Percentiles rank a stretch among this genome's conserved stretches.
Evolutionary conservation across 78 protist genomes (phyloP).

Genomic region (Dictyostelium purpureum): DNA sequence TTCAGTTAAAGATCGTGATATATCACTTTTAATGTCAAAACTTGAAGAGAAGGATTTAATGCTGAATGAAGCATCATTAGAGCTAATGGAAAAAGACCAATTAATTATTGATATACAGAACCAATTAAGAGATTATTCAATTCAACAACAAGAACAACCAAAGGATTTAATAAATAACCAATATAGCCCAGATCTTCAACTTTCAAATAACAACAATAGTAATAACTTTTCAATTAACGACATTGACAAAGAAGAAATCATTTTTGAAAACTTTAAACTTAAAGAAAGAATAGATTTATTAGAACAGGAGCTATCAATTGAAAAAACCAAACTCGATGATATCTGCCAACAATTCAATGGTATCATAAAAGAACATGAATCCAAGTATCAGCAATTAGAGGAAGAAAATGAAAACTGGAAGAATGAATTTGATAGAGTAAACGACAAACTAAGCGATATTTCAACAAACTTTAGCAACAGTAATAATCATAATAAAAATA

Average conservation of each 20-base stretch:
- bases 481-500: not conserved
- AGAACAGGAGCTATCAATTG: not conserved
- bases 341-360: not conserved
- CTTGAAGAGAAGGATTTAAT: no score
- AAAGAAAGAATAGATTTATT: not conserved
- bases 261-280: not conserved
- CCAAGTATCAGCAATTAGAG: not conserved
- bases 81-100: conserved; percentile 2
- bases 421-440: not conserved
- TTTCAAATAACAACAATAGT: not conserved
- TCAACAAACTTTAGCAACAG: no score
- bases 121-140: not conserved
- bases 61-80: no score
- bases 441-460: not conserved
- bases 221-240: not conserved
- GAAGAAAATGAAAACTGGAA: conserved; percentile 2
- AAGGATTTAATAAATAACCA: no score
- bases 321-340: not conserved
- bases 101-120: conserved; percentile 1
- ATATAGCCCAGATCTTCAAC: not conserved
- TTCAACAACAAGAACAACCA: not conserved
- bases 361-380: not conserved
- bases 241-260: not conserved
- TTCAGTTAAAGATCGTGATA: no score
- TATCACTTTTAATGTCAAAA: no score